Conservation (phyloP, 441 rosid genomes). For the Omphalea diandra region DNA sequence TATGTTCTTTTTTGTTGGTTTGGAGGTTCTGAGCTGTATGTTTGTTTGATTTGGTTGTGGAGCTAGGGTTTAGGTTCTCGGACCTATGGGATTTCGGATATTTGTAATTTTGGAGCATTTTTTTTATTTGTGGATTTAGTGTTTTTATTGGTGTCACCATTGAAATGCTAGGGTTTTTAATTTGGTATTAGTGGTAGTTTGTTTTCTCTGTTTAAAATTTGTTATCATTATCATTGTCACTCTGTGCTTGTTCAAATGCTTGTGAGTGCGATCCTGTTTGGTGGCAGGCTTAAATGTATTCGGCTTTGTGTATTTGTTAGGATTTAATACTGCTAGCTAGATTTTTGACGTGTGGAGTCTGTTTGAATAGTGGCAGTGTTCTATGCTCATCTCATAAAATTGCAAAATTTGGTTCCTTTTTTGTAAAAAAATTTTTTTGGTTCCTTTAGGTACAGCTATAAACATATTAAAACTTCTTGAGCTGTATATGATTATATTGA, state of each 20-base stretch:
- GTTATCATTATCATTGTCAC: neutral
- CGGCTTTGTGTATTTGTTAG: no score
- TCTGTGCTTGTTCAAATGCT: no score
- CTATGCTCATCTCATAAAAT: neutral
- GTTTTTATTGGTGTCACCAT: neutral
- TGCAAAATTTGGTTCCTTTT: neutral
- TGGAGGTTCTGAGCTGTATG: neutral
- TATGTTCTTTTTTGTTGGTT: neutral
- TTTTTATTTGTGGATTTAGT: no score
- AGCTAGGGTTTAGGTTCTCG: constrained; percentile 16
- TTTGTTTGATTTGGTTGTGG: constrained; percentile 7
- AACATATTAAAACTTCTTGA: neutral
- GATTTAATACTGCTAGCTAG: neutral
- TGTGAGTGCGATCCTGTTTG: no score
- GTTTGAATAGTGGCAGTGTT: neutral
- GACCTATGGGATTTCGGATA: neutral
- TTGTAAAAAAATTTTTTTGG: neutral
- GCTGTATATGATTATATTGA: neutral
- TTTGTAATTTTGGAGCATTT: neutral
- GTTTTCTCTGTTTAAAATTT: neutral
- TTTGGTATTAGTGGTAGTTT: neutral
- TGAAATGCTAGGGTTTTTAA: constrained; percentile 18
- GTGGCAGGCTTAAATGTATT: neutral
- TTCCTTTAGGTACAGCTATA: neutral
- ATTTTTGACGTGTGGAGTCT: neutral